phyloP scores from a whole-genome alignment of 345 rosid species.

The Citrus inodora region DNA sequence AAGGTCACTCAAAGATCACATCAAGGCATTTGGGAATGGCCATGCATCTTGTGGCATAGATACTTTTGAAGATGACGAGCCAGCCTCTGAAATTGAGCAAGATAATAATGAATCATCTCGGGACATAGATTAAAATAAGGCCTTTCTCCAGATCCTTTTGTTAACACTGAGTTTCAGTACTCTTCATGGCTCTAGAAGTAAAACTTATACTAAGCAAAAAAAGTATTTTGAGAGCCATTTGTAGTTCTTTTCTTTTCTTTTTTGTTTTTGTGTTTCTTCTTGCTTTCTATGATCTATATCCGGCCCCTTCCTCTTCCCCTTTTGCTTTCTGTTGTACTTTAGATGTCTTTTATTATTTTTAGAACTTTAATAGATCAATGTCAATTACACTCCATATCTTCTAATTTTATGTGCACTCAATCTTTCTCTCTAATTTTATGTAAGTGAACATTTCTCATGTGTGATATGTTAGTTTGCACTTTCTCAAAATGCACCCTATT shows the following conservation, averaged over 20 bases:
- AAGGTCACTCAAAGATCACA: conserved; percentile 90
- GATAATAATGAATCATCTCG: conserved; percentile 42
- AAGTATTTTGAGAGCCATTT: not conserved
- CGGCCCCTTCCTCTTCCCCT: not conserved
- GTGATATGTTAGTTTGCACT: too few species aligned
- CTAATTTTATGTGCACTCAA: not conserved
- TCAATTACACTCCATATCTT: conserved; percentile 1
- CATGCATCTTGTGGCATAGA: conserved; percentile 74
- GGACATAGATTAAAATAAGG: conserved; percentile 5
- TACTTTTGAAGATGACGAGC: conserved; percentile 62
- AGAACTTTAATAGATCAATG: conserved; percentile 5
- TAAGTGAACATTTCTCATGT: too few species aligned
- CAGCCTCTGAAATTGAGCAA: conserved; percentile 73
- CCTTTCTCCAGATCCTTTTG: not conserved
- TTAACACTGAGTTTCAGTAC: conserved; percentile 6
- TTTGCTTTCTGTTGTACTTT: not conserved
- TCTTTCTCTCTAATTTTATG: not conserved
- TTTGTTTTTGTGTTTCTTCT: not conserved
- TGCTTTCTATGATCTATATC: not conserved
- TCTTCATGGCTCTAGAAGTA: conserved; percentile 7
- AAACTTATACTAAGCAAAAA: not conserved
- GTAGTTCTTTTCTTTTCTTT: not conserved
- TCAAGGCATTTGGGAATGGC: conserved; percentile 78
- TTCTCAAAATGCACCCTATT: too few species aligned
- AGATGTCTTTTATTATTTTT: not conserved